Evolutionary conservation across 495 filamentous ascomycete species (phyloP).

Genomic region (Penicillium fimorum): DNA sequence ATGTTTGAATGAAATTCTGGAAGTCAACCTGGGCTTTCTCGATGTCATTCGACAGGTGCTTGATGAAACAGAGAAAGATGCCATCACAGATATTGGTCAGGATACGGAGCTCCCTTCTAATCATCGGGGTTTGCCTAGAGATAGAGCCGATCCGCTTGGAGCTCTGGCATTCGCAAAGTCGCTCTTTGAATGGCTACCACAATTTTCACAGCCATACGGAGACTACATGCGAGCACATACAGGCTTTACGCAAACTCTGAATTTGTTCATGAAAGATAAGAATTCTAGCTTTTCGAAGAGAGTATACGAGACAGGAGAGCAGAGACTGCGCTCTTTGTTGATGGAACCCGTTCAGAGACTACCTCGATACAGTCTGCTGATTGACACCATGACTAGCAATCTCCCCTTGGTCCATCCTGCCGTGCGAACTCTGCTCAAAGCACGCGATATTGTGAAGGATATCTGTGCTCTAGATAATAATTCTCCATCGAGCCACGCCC

Average conservation of each 20-base stretch:
- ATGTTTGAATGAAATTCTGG: slow-evolving; percentile 71
- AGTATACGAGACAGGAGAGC: slow-evolving; percentile 83
- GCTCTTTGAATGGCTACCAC: slow-evolving; percentile 85
- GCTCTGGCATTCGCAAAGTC: slow-evolving; percentile 70
- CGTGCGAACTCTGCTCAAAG: slow-evolving; percentile 73
- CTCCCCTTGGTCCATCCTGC: slow-evolving; percentile 83
- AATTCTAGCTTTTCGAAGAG: slow-evolving; percentile 76
- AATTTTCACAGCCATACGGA: slow-evolving; percentile 83
- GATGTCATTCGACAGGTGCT: slow-evolving; percentile 69
- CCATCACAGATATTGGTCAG: slow-evolving; percentile 62
- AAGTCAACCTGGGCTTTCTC: slow-evolving; percentile 76
- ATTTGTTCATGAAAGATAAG: slow-evolving; percentile 64
- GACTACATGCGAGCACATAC: slow-evolving; percentile 86
- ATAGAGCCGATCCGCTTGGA: slow-evolving; percentile 68
- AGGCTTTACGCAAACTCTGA: slow-evolving; percentile 77
- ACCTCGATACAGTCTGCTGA: slow-evolving; percentile 90
- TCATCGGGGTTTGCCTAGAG: slow-evolving; percentile 37
- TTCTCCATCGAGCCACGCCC: slow-evolving; percentile 59
- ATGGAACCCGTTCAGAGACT: slow-evolving; percentile 96
- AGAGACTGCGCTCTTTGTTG: slow-evolving; percentile 82
- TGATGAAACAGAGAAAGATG: slow-evolving; percentile 80
- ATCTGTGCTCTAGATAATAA: slow-evolving; percentile 86
- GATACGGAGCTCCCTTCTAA: slow-evolving; percentile 49
- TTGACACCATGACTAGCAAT: slow-evolving; percentile 87
- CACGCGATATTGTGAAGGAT: slow-evolving; percentile 86